These are phyloP conservation scores for Yarrowia sp. DNA, from an alignment of 805 yeast genomes.

Conservation along the genomic window DNA sequence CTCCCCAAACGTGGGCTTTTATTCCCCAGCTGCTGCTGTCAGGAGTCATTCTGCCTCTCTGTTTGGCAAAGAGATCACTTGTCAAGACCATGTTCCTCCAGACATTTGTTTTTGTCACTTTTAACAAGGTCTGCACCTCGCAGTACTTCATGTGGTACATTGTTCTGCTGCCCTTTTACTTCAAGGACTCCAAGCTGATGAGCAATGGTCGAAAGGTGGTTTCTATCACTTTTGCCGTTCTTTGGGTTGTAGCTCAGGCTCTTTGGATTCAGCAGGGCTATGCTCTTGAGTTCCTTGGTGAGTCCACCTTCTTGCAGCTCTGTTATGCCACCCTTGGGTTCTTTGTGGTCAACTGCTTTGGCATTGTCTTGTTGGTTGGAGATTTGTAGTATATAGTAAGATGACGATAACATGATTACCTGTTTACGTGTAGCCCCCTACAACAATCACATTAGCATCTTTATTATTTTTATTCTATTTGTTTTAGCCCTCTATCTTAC, in stretches of 20 bases:
- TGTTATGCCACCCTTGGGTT: slow-evolving; percentile 56
- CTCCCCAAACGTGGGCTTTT: slow-evolving; percentile 58
- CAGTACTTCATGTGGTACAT: slow-evolving; percentile 96
- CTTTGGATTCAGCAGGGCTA: slow-evolving; percentile 79
- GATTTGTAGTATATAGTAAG: slow-evolving; percentile 36
- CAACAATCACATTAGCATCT: not conserved
- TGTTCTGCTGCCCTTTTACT: slow-evolving; percentile 73
- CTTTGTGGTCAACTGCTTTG: slow-evolving; percentile 60
- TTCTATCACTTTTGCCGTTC: slow-evolving; percentile 38
- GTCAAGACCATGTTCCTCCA: slow-evolving; percentile 65
- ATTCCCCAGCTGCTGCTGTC: slow-evolving; percentile 74
- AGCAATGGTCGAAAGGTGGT: slow-evolving; percentile 31
- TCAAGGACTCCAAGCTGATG: slow-evolving; percentile 43
- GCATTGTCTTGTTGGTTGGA: slow-evolving; percentile 55
- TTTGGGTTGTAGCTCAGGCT: slow-evolving; percentile 74
- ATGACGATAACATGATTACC: too few relatives aligned
- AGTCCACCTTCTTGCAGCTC: slow-evolving; percentile 58
- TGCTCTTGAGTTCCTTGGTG: slow-evolving; percentile 75
- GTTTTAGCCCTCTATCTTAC: slow-evolving; percentile 2
- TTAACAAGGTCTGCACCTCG: slow-evolving; percentile 83
- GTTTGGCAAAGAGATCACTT: slow-evolving; percentile 45
- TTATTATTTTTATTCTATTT: not conserved
- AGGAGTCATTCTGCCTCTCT: slow-evolving; percentile 56
- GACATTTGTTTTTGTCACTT: slow-evolving; percentile 73
- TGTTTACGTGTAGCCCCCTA: too few relatives aligned